Percentiles rank a stretch among this genome's conserved stretches.
Evolutionary conservation across 768 basidiomycete species (phyloP).

Genomic region (Auricularia auricula-judae): DNA sequence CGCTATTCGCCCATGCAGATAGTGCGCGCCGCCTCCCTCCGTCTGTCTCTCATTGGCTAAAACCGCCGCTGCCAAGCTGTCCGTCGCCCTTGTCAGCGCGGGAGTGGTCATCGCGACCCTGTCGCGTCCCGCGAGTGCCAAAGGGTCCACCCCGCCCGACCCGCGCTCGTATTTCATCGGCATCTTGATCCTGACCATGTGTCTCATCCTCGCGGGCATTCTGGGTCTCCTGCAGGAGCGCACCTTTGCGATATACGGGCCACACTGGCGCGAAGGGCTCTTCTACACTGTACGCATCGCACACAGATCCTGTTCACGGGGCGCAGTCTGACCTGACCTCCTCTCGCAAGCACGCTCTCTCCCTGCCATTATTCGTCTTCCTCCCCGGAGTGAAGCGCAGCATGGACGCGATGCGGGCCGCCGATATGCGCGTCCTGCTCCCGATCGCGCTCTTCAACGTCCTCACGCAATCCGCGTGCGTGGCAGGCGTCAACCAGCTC

Average conservation of each 20-base stretch:
- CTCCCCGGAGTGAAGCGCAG: slow-evolving; percentile 19
- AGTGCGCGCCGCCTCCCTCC: neutral
- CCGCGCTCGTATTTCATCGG: slow-evolving; percentile 46
- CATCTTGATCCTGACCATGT: slow-evolving; percentile 54
- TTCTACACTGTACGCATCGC: slow-evolving; percentile 60
- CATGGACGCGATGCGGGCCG: neutral
- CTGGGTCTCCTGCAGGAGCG: slow-evolving; percentile 68
- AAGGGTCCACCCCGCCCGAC: slow-evolving; percentile 21
- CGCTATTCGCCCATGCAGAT: neutral
- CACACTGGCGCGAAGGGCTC: slow-evolving; percentile 72
- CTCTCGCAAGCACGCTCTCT: slow-evolving; percentile 53
- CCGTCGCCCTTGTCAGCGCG: slow-evolving; percentile 53
- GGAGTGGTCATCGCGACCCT: slow-evolving; percentile 69
- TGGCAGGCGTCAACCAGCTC: slow-evolving; percentile 70
- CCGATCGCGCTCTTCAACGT: slow-evolving; percentile 50
- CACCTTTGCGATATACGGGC: slow-evolving; percentile 64
- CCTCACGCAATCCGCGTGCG: slow-evolving; percentile 66
- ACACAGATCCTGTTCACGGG: neutral
- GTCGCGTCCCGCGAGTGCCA: slow-evolving; percentile 35
- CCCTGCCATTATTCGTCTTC: slow-evolving; percentile 66
- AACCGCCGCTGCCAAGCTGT: slow-evolving; percentile 27
- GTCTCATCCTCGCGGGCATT: slow-evolving; percentile 54
- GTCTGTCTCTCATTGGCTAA: neutral
- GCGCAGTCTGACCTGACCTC: neutral
- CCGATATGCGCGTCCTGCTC: neutral